These are phyloP conservation scores for Conidiobolus incongruus DNA, from an alignment of 371 early-diverging fungal genomes.

Conservation along the genomic window DNA sequence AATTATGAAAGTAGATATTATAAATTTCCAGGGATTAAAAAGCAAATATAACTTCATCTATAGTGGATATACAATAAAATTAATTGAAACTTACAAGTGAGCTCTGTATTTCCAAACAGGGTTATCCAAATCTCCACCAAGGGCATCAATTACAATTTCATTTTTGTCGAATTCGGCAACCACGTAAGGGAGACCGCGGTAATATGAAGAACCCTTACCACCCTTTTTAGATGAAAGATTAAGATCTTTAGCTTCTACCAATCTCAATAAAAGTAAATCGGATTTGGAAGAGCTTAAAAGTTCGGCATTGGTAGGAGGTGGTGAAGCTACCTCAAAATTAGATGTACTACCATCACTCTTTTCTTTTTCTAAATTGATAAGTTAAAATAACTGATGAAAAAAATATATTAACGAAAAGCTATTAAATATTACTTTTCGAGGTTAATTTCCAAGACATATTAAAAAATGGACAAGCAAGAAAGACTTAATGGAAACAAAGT, in stretches of 20 bases:
- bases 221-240: not conserved
- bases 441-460: no score
- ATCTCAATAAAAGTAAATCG: not conserved
- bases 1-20: no score
- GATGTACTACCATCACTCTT: no score
- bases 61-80: not conserved
- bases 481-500: no score
- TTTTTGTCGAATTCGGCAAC: conserved; percentile 89
- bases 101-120: conserved; percentile 71
- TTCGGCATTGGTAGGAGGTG: not conserved
- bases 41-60: not conserved
- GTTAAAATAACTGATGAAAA: no score
- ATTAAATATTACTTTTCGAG: no score
- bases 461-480: no score
- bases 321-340: no score
- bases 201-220: conserved; percentile 9
- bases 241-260: conserved; percentile 2
- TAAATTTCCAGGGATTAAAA: no score
- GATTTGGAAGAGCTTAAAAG: not conserved
- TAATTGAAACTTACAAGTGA: conserved; percentile 46
- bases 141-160: conserved; percentile 61
- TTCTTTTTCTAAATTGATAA: no score
- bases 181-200: conserved; percentile 63
- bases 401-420: no score
- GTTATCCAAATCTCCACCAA: conserved; percentile 44